A percentile compares a stretch with the other conserved stretches of the same genome.
phyloP scores from a whole-genome alignment of 2,329 filamentous ascomycete genomes.

The Clarireedia sp. region DNA sequence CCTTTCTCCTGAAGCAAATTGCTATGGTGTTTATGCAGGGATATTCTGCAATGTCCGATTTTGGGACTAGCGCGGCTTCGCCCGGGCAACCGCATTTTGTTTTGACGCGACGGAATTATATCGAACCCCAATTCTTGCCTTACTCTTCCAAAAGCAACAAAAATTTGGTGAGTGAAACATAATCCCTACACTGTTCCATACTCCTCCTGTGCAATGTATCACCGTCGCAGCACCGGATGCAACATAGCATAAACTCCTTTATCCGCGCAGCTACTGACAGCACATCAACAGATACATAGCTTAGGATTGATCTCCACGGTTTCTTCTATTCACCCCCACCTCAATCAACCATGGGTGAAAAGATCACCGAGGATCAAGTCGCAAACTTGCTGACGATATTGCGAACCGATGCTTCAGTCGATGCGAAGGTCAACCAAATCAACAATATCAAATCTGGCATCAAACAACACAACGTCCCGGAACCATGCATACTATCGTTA shows the following conservation, averaged over 20 bases:
- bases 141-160: neutral
- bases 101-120: constrained; percentile 8
- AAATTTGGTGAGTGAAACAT: constrained; percentile 3
- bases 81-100: constrained; percentile 9
- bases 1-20: neutral
- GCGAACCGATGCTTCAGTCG: constrained; percentile 56
- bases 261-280: constrained; percentile 9
- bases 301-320: constrained; percentile 7
- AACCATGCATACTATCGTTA: constrained; percentile 59
- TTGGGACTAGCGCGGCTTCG: constrained; percentile 1
- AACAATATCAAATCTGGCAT: constrained; percentile 76
- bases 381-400: constrained; percentile 44
- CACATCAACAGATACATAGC: constrained; percentile 15
- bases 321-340: constrained; percentile 6
- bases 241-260: constrained; percentile 2
- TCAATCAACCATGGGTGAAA: constrained; percentile 42
- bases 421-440: constrained; percentile 63
- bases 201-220: neutral
- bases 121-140: neutral
- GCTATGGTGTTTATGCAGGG: neutral
- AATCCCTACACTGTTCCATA: neutral
- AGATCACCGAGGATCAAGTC: constrained; percentile 52
- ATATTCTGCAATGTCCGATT: neutral
- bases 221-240: neutral
- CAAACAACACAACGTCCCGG: constrained; percentile 86